Evolutionary conservation across 179 eudicot genomes (phyloP), one percentile per base, ranked within the genome.

Genomic region (Camellia oleifera): DNA sequence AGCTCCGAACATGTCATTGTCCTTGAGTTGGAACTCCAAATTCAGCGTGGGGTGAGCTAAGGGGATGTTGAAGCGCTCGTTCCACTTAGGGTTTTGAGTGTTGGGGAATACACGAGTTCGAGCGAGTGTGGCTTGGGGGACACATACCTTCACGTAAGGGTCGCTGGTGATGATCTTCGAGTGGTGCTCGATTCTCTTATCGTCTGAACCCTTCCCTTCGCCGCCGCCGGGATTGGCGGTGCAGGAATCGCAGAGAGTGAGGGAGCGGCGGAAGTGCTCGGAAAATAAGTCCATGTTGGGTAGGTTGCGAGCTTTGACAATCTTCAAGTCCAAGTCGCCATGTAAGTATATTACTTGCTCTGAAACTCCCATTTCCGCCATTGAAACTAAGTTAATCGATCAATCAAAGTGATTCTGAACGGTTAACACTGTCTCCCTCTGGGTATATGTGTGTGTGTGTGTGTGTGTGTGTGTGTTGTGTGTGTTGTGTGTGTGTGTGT

Each of bases 261-360:
- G 81, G 84, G 90, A 91, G 75, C 92, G 92, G 75, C 97, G 94
- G 74, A 97, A 75, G 56, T 85, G 97, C 48, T 90, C 93, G 60
- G 94, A 54, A 50, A 92, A 62, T 3, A 90, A 2, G 88, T 97
- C 99, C 97, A 92, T 94, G 88, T 97, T 97, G 0, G 99, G 99
- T 5, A 97, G 72, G 15, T 79, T 53, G 1, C 92, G 89, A 3
- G 98, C 99, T 61, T 85, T 84, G 0, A 84, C 48, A 11, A 97
- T 94, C 63, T 64, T 87, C 50, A 97, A 80, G 61, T 91, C 87
- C 1, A 97, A 89, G 82, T 97, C 97, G 20, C 99, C 99, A 80
- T 97, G 98, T 2, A 96, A 86, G 79, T 84, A 87, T 0, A 94
- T 81, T 15, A 77, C 53, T 66, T 77, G 81, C 53, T 85, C 89